These are phyloP conservation scores for Parasitella parasitica DNA, from an alignment of 371 early-diverging fungal species.

Conservation along the genomic window DNA sequence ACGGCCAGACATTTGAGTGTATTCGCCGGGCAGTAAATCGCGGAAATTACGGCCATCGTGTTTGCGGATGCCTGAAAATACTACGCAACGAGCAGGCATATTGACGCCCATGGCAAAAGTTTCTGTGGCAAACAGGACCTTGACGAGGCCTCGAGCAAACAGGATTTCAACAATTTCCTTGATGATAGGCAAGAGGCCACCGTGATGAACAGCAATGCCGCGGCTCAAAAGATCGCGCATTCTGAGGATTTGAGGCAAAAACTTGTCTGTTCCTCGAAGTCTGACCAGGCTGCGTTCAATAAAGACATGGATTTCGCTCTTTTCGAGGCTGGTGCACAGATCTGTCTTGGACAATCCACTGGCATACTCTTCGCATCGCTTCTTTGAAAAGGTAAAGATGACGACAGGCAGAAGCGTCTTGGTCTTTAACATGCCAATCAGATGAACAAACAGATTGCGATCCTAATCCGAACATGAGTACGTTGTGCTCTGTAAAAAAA, in stretches of 20 bases:
- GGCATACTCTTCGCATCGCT: conserved; percentile 96
- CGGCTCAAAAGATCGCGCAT: conserved; percentile 84
- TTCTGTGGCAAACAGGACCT: conserved; percentile 67
- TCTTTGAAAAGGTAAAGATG: conserved; percentile 96
- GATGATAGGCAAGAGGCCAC: conserved; percentile 96
- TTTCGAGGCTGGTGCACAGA: conserved; percentile 75
- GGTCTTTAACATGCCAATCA: conserved; percentile 77
- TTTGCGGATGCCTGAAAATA: conserved; percentile 92
- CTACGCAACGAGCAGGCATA: conserved; percentile 97
- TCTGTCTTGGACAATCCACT: conserved; percentile 74
- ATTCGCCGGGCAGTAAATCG: conserved; percentile 92
- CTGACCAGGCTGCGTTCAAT: conserved; percentile 78
- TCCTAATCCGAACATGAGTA: conserved; percentile 43
- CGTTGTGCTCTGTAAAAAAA: not conserved
- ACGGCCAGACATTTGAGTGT: conserved; percentile 99
- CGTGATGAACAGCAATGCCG: conserved; percentile 98
- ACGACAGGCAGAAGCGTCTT: conserved; percentile 89
- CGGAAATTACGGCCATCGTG: conserved; percentile 90
- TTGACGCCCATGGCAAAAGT: conserved; percentile 90
- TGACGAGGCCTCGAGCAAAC: conserved; percentile 91
- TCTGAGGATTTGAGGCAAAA: conserved; percentile 90
- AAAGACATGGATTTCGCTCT: conserved; percentile 87
- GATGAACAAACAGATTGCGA: conserved; percentile 76
- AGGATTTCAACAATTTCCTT: conserved; percentile 99
- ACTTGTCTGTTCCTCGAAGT: conserved; percentile 78